These are phyloP conservation scores for Paragyromitra xinjiangensis DNA, from an alignment of 495 filamentous ascomycete genomes.

Conservation along the genomic window DNA sequence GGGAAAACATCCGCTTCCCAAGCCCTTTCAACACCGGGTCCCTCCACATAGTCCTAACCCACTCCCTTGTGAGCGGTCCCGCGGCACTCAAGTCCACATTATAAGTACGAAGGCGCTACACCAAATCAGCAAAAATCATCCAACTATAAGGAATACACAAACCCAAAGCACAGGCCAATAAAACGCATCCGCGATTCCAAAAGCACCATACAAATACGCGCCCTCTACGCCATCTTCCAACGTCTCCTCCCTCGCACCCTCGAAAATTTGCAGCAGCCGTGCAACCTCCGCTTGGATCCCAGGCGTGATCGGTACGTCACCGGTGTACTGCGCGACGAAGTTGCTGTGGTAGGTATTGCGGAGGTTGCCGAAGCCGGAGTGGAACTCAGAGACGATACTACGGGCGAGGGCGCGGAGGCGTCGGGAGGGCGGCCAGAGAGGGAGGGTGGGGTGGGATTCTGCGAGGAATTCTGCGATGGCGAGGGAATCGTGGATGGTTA, in stretches of 20 bases:
- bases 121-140: background rate
- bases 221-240: conserved; percentile 62
- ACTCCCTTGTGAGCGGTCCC: conserved; percentile 3
- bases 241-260: conserved; percentile 56
- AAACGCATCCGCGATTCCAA: conserved; percentile 41
- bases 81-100: conserved; percentile 15
- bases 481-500: conserved; percentile 40
- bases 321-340: conserved; percentile 22
- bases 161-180: conserved; percentile 46
- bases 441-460: conserved; percentile 21
- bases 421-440: conserved; percentile 19
- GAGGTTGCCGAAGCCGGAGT: conserved; percentile 26
- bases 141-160: background rate
- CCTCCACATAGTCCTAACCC: conserved; percentile 34
- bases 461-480: conserved; percentile 41
- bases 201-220: conserved; percentile 42
- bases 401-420: conserved; percentile 42
- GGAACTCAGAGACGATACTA: conserved; percentile 31
- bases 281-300: conserved; percentile 4
- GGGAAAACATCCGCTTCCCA: conserved; percentile 8
- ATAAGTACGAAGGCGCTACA: conserved; percentile 32
- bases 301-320: conserved; percentile 12
- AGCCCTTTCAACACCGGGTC: conserved; percentile 20
- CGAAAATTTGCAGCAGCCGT: conserved; percentile 59
- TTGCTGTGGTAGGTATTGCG: conserved; percentile 33